These are phyloP conservation scores for Alternaria postmessia DNA, from an alignment of 2,329 filamentous ascomycete genomes.

Conservation along the genomic window DNA sequence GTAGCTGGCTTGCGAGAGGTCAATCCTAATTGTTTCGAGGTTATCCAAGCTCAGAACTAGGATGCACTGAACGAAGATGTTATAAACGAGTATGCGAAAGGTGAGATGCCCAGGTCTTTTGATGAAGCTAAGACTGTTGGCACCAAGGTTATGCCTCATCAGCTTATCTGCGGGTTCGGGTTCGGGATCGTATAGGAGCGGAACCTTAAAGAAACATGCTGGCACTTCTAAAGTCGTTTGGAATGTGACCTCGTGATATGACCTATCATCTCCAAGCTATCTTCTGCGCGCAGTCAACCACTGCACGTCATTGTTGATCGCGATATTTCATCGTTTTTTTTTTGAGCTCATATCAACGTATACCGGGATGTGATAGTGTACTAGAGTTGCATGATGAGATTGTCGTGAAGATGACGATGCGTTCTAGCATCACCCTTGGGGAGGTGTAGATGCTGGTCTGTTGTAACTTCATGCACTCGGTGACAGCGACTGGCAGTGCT, in stretches of 20 bases:
- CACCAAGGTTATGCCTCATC: background rate
- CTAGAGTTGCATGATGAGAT: background rate
- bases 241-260: background rate
- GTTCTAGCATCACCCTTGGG: background rate
- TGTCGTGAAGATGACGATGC: background rate
- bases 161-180: background rate
- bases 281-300: background rate
- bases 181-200: background rate
- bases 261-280: background rate
- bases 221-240: background rate
- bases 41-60: background rate
- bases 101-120: background rate
- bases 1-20: background rate
- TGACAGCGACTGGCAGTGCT: slow-evolving; percentile 32
- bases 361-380: background rate
- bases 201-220: background rate
- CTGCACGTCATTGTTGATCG: background rate
- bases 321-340: background rate
- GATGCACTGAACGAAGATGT: background rate
- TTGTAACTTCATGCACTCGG: background rate
- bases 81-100: background rate
- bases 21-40: background rate
- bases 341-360: background rate
- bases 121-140: background rate
- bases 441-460: background rate